Conservation (phyloP, 768 basidiomycete species). For the Suillus ampliporus region DNA sequence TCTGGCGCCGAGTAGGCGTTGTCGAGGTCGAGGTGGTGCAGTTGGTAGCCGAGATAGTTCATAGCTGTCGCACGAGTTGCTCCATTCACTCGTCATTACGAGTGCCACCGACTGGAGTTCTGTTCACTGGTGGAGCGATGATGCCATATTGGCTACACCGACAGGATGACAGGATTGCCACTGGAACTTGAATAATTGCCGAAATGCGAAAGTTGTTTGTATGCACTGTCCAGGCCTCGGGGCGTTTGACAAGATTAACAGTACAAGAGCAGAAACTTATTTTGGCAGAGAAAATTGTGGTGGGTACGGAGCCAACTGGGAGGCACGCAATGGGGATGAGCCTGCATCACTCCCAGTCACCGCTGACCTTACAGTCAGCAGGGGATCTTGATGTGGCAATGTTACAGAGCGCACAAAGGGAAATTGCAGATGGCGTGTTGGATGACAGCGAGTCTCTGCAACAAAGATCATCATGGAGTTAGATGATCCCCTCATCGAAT, state of each 20-base stretch:
- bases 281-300: background rate
- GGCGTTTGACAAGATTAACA: background rate
- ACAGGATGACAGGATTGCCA: no score
- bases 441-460: background rate
- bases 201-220: background rate
- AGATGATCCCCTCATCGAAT: conserved; percentile 33
- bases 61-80: no score
- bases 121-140: no score
- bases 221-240: background rate
- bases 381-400: background rate
- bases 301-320: background rate
- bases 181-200: no score
- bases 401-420: background rate
- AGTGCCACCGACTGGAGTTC: no score
- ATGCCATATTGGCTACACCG: no score
- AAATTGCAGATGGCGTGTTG: conserved; percentile 13
- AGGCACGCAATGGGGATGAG: background rate
- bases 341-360: background rate
- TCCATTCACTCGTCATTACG: background rate
- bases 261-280: background rate
- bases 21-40: background rate
- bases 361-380: background rate
- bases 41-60: background rate
- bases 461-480: conserved; percentile 23
- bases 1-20: background rate